Evolutionary conservation across 768 basidiomycete species (phyloP).

Genomic region (Suillus alpinus): DNA sequence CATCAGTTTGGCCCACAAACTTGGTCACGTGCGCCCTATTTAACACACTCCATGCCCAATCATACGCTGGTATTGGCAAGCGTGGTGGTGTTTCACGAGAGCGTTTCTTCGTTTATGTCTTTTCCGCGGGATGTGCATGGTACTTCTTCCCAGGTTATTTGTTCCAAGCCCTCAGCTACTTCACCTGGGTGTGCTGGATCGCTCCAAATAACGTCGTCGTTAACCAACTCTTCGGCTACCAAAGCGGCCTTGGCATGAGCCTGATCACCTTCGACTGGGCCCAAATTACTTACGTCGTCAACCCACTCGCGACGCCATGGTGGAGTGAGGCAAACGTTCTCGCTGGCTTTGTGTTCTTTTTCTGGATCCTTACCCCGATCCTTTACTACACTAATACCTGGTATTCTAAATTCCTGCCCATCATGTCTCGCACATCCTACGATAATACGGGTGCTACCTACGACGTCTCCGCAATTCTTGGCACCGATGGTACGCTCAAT

Average conservation of each 20-base stretch:
- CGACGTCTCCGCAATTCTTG: constrained; percentile 39
- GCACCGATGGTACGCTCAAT: constrained; percentile 30
- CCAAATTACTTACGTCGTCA: constrained; percentile 61
- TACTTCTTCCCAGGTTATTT: constrained; percentile 37
- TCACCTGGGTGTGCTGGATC: constrained; percentile 51
- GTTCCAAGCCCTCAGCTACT: constrained; percentile 19
- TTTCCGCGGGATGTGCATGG: constrained; percentile 9
- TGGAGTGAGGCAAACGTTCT: constrained; percentile 41
- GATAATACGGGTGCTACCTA: constrained; percentile 41
- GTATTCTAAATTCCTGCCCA: constrained; percentile 37
- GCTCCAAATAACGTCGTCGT: constrained; percentile 35
- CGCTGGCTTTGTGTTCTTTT: constrained; percentile 34
- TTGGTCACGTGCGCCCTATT: constrained; percentile 26
- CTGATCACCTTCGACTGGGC: constrained; percentile 41
- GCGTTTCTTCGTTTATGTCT: constrained; percentile 21
- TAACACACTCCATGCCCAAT: constrained; percentile 21
- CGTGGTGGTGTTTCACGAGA: constrained; percentile 13
- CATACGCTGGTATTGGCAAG: constrained; percentile 21
- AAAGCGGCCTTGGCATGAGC: constrained; percentile 36
- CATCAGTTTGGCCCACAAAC: constrained; percentile 26
- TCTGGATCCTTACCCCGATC: constrained; percentile 29
- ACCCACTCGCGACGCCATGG: constrained; percentile 32
- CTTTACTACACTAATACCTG: constrained; percentile 36
- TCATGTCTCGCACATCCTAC: constrained; percentile 39
- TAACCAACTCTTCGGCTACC: constrained; percentile 29